phyloP scores from a whole-genome alignment of 768 basidiomycete species.

The Boletus bicolor region DNA sequence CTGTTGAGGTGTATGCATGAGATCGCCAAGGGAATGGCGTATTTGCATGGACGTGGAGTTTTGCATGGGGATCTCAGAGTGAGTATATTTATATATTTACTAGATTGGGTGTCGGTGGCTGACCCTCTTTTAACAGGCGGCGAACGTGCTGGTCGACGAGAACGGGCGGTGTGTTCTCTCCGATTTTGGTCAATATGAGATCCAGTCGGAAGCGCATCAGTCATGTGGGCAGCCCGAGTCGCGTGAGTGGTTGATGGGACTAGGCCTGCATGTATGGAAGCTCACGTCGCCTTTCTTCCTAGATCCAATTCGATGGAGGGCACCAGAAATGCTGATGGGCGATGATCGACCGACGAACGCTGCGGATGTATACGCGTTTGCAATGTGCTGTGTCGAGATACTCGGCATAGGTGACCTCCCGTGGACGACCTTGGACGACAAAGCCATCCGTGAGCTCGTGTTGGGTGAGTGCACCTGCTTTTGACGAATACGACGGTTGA shows the following conservation, averaged over 20 bases:
- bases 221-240: conserved; percentile 50
- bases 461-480: conserved; percentile 36
- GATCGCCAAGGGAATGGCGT: conserved; percentile 78
- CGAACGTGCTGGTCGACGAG: conserved; percentile 76
- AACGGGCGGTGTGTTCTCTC: conserved; percentile 65
- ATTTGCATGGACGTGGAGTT: conserved; percentile 65
- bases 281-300: conserved; percentile 30
- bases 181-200: conserved; percentile 81
- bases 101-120: neutral
- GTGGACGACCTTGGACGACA: conserved; percentile 51
- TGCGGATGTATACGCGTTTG: conserved; percentile 69
- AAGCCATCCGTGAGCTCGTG: conserved; percentile 49
- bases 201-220: conserved; percentile 67
- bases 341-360: conserved; percentile 45
- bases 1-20: conserved; percentile 64
- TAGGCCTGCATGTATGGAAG: neutral
- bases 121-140: conserved; percentile 40
- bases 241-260: conserved; percentile 31
- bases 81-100: conserved; percentile 9
- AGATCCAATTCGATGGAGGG: conserved; percentile 69
- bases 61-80: conserved; percentile 85
- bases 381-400: conserved; percentile 63
- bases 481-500: conserved; percentile 2
- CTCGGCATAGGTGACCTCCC: conserved; percentile 60
- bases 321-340: conserved; percentile 62